Percentiles rank a stretch among this genome's conserved stretches.
Conservation (phyloP, 2,329 filamentous ascomycete species). For the Magnaporthiopsis poae region DNA sequence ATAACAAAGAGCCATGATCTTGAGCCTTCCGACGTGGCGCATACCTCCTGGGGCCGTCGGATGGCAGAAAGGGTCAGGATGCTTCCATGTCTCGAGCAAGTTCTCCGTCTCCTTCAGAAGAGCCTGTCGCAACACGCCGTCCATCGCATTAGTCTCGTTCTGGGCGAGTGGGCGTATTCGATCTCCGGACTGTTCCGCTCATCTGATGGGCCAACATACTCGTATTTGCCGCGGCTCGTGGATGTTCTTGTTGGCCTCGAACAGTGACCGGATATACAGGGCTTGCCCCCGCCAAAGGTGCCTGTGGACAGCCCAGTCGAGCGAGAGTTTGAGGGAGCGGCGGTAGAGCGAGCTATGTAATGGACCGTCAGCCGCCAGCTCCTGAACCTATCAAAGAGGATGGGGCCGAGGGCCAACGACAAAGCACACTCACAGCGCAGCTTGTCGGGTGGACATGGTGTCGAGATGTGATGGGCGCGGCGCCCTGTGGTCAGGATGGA, state of each 20-base stretch:
- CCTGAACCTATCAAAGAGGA: no score
- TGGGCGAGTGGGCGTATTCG: no score
- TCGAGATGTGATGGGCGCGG: neutral
- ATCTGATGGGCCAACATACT: neutral
- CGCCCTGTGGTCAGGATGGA: neutral
- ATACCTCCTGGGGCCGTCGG: constrained; percentile 89
- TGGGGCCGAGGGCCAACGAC: neutral
- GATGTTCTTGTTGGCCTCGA: constrained; percentile 83
- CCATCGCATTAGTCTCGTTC: neutral
- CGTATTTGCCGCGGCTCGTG: constrained; percentile 62
- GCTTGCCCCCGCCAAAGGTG: constrained; percentile 92
- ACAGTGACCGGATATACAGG: constrained; percentile 86
- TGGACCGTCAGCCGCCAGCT: constrained; percentile 12
- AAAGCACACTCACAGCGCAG: constrained; percentile 35
- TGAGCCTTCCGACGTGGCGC: constrained; percentile 17
- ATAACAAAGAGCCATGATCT: constrained; percentile 5
- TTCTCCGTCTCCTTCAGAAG: constrained; percentile 81
- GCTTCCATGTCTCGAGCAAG: constrained; percentile 86
- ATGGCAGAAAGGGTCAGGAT: constrained; percentile 82
- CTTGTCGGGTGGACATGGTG: constrained; percentile 37
- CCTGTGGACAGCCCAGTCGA: constrained; percentile 91
- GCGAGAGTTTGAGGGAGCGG: constrained; percentile 79
- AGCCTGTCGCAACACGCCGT: constrained; percentile 43
- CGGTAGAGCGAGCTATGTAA: constrained; percentile 67
- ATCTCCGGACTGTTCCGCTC: constrained; percentile 11